A percentile compares a stretch with the other conserved stretches of the same genome.
Conservation (phyloP, 2,329 filamentous ascomycete species). For the Colletotrichum simmondsii region DNA sequence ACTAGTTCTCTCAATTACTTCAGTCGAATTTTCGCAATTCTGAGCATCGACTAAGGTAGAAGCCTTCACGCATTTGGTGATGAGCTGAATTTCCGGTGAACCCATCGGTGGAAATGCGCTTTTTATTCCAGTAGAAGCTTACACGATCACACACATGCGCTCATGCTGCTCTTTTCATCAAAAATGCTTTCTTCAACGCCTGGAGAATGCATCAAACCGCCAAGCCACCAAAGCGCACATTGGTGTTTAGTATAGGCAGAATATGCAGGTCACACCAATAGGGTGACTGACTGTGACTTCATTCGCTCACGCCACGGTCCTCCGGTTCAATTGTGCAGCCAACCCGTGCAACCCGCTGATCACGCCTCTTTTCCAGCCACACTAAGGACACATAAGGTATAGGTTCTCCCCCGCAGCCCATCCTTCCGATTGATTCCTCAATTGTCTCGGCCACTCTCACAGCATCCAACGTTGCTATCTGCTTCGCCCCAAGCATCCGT, state of each 20-base stretch:
- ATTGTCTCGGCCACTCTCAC: not conserved
- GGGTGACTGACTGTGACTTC: not conserved
- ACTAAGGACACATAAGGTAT: conserved; percentile 4
- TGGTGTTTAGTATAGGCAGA: not conserved
- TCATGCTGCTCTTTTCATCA: not conserved
- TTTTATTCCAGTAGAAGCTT: no score
- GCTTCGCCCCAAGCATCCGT: not conserved
- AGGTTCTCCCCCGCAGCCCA: not conserved
- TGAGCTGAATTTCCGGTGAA: no score
- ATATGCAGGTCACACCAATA: conserved; percentile 13
- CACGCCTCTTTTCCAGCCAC: not conserved
- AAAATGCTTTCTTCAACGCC: not conserved
- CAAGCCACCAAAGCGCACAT: conserved; percentile 2
- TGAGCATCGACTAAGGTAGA: no score
- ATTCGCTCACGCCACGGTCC: conserved; percentile 21
- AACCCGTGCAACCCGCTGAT: conserved; percentile 5
- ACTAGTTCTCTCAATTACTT: no score
- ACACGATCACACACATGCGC: not conserved
- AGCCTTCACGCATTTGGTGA: no score
- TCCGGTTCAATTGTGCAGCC: not conserved
- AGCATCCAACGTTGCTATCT: no score
- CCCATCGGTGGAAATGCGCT: no score
- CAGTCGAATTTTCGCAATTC: no score
- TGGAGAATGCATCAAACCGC: not conserved
- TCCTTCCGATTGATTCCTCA: not conserved